Percentiles rank a stretch among this genome's conserved stretches.
Conservation (phyloP, 202 grass and related monocot genomes). For the Eragrostis tef region DNA sequence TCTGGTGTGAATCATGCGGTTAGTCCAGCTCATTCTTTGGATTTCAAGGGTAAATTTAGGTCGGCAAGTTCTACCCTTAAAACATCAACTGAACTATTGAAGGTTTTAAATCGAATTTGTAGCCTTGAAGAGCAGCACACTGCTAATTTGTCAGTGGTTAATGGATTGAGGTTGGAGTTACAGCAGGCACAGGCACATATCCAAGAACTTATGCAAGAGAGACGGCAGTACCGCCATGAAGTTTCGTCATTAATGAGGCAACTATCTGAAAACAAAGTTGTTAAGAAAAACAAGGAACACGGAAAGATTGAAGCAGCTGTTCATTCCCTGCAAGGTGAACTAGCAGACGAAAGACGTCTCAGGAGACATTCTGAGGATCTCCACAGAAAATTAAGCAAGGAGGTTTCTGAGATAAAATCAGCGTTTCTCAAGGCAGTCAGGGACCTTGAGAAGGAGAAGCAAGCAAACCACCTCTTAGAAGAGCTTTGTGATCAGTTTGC, state of each 20-base stretch:
- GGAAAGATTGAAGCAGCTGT: constrained; percentile 55
- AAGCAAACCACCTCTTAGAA: constrained; percentile 66
- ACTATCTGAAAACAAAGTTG: constrained; percentile 62
- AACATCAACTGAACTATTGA: constrained; percentile 78
- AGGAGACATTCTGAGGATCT: constrained; percentile 60
- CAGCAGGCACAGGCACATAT: constrained; percentile 60
- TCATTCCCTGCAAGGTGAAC: constrained; percentile 61
- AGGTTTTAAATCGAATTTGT: constrained; percentile 93
- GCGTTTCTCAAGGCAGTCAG: constrained; percentile 68
- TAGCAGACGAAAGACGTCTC: constrained; percentile 64
- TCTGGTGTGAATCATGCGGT: constrained; percentile 54
- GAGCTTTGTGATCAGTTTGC: constrained; percentile 84
- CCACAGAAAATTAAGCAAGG: constrained; percentile 71
- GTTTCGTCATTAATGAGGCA: constrained; percentile 66
- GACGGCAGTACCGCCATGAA: constrained; percentile 45
- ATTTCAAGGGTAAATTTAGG: constrained; percentile 57
- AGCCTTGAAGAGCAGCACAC: constrained; percentile 86
- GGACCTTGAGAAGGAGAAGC: constrained; percentile 79
- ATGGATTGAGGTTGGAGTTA: constrained; percentile 67
- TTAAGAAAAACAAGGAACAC: constrained; percentile 64
- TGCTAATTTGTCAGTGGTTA: constrained; percentile 64
- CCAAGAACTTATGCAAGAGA: constrained; percentile 64
- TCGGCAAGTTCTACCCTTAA: constrained; percentile 55
- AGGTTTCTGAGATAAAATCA: constrained; percentile 71
- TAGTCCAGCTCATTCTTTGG: constrained; percentile 56